phyloP scores from a whole-genome alignment of 176 grass and related monocot genomes.

The Oryza coarctata region DNA sequence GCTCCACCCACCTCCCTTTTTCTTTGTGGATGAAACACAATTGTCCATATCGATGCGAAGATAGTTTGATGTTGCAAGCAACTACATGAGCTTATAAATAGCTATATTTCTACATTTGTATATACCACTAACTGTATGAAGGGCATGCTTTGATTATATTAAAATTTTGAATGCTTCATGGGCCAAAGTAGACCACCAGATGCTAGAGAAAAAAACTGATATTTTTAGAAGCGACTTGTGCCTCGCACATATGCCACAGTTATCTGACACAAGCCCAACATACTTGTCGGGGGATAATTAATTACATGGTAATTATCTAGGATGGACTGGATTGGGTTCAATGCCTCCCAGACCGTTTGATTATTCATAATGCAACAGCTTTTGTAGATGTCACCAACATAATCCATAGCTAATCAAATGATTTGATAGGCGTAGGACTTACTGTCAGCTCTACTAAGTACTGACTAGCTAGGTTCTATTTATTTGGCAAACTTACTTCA shows the following conservation, averaged over 20 bases:
- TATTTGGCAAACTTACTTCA: conserved; percentile 81
- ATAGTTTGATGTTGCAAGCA: conserved; percentile 22
- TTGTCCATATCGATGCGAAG: conserved; percentile 18
- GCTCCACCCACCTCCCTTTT: conserved; percentile 43
- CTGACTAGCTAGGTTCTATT: conserved; percentile 28
- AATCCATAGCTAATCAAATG: conserved; percentile 16
- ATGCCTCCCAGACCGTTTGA: conserved; percentile 36
- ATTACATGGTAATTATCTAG: conserved; percentile 34
- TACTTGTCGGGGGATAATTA: conserved; percentile 17
- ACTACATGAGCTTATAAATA: background rate
- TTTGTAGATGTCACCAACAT: conserved; percentile 25
- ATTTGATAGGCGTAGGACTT: conserved; percentile 36
- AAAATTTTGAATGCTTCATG: conserved; percentile 5
- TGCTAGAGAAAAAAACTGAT: background rate
- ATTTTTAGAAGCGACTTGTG: conserved; percentile 4
- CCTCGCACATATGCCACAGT: background rate
- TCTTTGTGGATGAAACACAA: conserved; percentile 27
- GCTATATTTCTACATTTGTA: conserved; percentile 24
- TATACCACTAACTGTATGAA: conserved; percentile 16
- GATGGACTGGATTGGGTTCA: conserved; percentile 28
- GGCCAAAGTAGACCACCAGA: conserved; percentile 36
- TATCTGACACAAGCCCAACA: conserved; percentile 22
- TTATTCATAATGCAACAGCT: conserved; percentile 33
- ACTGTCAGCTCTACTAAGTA: conserved; percentile 14
- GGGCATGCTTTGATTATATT: background rate